phyloP scores from a whole-genome alignment of 2,329 filamentous ascomycete species.

The Chaetothyriales sp. region DNA sequence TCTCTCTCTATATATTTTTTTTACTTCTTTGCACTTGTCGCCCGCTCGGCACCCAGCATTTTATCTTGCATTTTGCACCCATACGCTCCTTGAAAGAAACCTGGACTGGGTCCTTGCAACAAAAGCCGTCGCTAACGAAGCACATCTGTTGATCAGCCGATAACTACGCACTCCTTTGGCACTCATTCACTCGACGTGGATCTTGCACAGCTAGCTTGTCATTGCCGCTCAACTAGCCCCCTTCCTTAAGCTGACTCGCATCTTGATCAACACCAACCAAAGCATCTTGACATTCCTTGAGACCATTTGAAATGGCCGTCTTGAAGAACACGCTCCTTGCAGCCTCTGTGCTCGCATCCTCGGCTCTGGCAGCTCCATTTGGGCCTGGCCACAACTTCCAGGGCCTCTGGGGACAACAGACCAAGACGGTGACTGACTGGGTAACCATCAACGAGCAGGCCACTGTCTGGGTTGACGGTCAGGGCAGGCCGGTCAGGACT shows the following conservation, averaged over 20 bases:
- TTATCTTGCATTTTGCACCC: not conserved
- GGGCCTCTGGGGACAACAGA: constrained; percentile 6
- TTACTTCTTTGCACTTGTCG: not conserved
- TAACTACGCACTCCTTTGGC: constrained; percentile 3
- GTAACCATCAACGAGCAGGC: constrained; percentile 15
- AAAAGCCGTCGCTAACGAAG: not conserved
- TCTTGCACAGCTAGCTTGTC: not conserved
- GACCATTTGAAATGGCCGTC: constrained; percentile 11
- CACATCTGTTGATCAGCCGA: not conserved
- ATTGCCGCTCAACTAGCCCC: not conserved
- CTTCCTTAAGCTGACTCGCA: not conserved
- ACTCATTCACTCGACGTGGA: constrained; percentile 2
- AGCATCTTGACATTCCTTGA: not conserved
- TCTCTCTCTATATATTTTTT: constrained; percentile 2
- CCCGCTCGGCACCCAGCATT: not conserved
- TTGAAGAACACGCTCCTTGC: constrained; percentile 16
- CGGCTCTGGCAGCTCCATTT: constrained; percentile 11
- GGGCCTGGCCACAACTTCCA: constrained; percentile 2
- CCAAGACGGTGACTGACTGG: constrained; percentile 14
- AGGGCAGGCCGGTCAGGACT: not conserved
- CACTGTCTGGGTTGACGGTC: constrained; percentile 15
- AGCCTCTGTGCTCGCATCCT: constrained; percentile 13
- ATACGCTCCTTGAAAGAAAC: not conserved
- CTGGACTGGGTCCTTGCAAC: not conserved
- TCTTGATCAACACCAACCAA: not conserved